A percentile compares a stretch with the other conserved stretches of the same genome.
Conservation (phyloP, 2,329 filamentous ascomycete species). For the Fusarium chaquense region DNA sequence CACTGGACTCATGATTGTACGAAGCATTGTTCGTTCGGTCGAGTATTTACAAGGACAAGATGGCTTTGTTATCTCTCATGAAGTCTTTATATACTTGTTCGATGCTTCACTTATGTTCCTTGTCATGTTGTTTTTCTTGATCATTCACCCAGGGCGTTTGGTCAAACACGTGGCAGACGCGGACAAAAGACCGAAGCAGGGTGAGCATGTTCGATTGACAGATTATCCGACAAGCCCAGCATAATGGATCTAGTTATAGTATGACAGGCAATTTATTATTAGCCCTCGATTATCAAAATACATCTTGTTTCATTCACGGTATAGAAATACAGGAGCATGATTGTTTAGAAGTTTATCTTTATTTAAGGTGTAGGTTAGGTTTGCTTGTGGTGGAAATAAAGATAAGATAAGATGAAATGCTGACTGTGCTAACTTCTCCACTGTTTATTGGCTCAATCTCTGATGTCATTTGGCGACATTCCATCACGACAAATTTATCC, state of each 20-base stretch:
- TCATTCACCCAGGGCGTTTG: conserved; percentile 12
- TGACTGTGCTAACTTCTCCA: background rate
- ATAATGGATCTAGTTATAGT: rapidly evolving
- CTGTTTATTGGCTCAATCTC: background rate
- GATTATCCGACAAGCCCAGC: background rate
- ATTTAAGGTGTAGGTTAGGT: background rate
- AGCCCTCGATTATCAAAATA: background rate
- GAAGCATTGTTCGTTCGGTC: conserved; percentile 60
- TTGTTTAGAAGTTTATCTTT: background rate
- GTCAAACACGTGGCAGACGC: background rate
- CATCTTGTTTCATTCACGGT: background rate
- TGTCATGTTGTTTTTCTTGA: conserved; percentile 55
- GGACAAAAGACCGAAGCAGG: background rate
- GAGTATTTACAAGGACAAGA: conserved; percentile 60
- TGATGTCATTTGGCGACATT: conserved; percentile 24
- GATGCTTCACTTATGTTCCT: conserved; percentile 57
- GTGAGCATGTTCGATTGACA: background rate
- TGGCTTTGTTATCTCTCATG: conserved; percentile 57
- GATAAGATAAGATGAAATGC: conserved; percentile 22
- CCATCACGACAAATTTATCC: conserved; percentile 18
- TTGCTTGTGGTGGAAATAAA: background rate
- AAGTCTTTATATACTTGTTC: conserved; percentile 59
- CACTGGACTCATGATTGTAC: conserved; percentile 57
- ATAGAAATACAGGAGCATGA: background rate
- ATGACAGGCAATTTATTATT: too few species aligned